Conservation (phyloP, 257 asterid species). For the Solanum sparsipilum region DNA sequence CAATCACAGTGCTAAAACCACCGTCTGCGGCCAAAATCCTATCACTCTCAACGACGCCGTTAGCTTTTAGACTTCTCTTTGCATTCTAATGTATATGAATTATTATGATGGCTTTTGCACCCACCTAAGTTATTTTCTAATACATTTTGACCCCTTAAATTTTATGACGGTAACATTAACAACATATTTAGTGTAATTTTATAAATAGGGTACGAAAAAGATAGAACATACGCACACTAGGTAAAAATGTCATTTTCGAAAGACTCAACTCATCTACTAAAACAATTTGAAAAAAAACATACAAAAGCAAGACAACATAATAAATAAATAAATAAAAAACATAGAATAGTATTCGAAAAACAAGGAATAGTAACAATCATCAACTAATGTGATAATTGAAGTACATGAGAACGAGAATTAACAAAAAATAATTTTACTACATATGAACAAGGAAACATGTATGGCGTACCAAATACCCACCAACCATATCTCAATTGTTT, state of each 20-base stretch:
- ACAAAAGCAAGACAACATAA: too few species aligned
- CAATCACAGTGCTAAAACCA: neutral
- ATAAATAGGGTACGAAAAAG: conserved; percentile 26
- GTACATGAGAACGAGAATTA: too few species aligned
- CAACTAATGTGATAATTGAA: too few species aligned
- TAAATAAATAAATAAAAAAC: too few species aligned
- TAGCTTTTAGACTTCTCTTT: too few species aligned
- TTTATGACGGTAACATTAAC: neutral
- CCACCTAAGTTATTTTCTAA: neutral
- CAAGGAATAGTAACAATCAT: too few species aligned
- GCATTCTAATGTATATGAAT: too few species aligned
- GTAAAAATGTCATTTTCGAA: neutral
- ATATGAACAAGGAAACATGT: too few species aligned
- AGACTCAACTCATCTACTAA: neutral
- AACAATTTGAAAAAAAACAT: neutral
- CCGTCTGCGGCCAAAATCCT: neutral
- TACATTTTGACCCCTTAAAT: neutral
- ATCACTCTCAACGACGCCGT: neutral
- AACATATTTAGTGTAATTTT: neutral
- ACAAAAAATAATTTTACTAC: too few species aligned
- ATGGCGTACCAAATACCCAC: too few species aligned
- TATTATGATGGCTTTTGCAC: neutral
- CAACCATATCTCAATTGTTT: too few species aligned
- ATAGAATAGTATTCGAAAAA: too few species aligned
- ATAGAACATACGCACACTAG: neutral